Conservation (phyloP, 805 yeast species). For the Hanseniaspora jakobsenii region DNA sequence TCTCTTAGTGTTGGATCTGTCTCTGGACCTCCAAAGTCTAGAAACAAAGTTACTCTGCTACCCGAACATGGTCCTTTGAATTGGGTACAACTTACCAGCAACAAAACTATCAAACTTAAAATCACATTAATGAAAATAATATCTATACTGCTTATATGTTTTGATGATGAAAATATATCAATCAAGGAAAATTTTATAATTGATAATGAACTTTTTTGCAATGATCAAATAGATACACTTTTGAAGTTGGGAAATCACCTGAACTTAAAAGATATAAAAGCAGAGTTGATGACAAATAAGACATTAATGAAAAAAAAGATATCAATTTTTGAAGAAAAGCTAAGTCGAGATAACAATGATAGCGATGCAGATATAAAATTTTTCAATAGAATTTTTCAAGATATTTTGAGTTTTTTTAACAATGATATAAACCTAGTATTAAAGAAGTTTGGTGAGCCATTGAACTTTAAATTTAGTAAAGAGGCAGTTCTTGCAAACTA, state of each 20-base stretch:
- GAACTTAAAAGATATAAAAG: no score
- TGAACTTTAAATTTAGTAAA: constrained; percentile 39
- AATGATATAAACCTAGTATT: constrained; percentile 10
- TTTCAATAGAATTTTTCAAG: neutral
- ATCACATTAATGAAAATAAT: constrained; percentile 18
- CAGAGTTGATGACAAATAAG: no score
- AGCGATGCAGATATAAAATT: no score
- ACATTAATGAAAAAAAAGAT: no score
- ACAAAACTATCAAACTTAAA: constrained; percentile 17
- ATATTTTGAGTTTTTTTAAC: neutral
- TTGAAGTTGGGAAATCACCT: no score
- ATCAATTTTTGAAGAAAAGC: constrained; percentile 16
- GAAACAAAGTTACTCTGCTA: constrained; percentile 27
- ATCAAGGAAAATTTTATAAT: constrained; percentile 2
- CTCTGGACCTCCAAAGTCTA: no score
- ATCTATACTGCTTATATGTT: constrained; percentile 5
- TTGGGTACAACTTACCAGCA: constrained; percentile 23
- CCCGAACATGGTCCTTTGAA: constrained; percentile 29
- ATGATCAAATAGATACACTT: no score
- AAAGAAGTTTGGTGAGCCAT: constrained; percentile 26
- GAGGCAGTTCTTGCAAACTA: constrained; percentile 52
- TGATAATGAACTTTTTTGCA: no score
- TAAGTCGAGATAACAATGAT: constrained; percentile 18
- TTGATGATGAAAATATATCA: neutral
- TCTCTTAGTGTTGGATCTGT: no score